Percentiles rank a stretch among this genome's conserved stretches.
Conservation (phyloP, 106 monocot species). For the Platanthera guangdongensis region DNA sequence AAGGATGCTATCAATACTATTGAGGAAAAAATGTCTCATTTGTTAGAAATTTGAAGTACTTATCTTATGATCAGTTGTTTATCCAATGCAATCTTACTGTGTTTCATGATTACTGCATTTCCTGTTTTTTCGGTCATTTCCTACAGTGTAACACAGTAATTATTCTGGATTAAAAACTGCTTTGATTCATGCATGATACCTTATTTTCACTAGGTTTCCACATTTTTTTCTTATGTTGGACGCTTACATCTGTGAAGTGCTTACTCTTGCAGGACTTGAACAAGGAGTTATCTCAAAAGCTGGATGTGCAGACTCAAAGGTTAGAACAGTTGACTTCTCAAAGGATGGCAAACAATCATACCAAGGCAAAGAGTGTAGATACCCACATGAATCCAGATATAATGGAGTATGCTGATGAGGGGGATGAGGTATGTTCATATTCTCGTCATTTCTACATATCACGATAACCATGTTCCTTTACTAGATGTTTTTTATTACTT, state of each 20-base stretch:
- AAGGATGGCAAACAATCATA: slow-evolving; percentile 55
- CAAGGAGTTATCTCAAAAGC: slow-evolving; percentile 84
- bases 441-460: background rate
- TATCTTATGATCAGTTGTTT: background rate
- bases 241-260: background rate
- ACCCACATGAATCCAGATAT: slow-evolving; percentile 32
- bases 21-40: background rate
- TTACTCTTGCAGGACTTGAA: slow-evolving; percentile 58
- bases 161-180: background rate
- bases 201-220: background rate
- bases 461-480: background rate
- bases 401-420: slow-evolving; percentile 81
- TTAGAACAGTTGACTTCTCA: slow-evolving; percentile 78
- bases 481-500: background rate
- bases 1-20: background rate
- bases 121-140: background rate
- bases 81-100: background rate
- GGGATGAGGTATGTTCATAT: slow-evolving; percentile 73
- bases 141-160: background rate
- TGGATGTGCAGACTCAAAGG: slow-evolving; percentile 86
- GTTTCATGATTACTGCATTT: background rate
- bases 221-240: background rate
- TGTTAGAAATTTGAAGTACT: background rate
- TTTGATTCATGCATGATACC: background rate
- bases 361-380: slow-evolving; percentile 32